Conservation (phyloP, 495 filamentous ascomycete species). For the Podospora sp. region DNA sequence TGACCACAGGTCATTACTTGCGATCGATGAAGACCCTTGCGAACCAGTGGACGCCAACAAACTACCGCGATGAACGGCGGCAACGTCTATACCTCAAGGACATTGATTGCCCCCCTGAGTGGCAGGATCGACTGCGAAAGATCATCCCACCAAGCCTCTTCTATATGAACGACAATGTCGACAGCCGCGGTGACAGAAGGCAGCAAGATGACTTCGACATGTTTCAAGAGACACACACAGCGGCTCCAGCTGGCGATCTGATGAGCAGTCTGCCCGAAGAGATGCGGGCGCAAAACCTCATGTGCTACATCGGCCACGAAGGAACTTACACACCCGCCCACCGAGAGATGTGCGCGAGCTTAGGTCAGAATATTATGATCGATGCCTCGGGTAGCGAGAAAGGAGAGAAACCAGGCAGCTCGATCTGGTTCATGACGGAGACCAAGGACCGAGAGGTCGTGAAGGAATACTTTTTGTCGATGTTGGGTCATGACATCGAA, state of each 20-base stretch:
- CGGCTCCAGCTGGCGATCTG: conserved; percentile 71
- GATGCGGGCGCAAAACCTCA: conserved; percentile 92
- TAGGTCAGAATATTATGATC: conserved; percentile 98
- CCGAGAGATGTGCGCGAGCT: conserved; percentile 94
- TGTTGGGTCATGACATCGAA: conserved; percentile 92
- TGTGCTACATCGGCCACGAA: conserved; percentile 98
- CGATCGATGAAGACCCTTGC: conserved; percentile 77
- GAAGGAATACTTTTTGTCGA: conserved; percentile 87
- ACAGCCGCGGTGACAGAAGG: conserved; percentile 48
- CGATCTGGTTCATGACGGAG: conserved; percentile 98
- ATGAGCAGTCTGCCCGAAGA: conserved; percentile 87
- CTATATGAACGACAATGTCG: conserved; percentile 80
- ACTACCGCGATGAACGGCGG: conserved; percentile 67
- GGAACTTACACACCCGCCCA: conserved; percentile 96
- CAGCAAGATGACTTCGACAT: conserved; percentile 47
- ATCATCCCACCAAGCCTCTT: conserved; percentile 77
- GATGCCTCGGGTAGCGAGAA: conserved; percentile 76
- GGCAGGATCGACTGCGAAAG: conserved; percentile 75
- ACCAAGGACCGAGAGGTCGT: conserved; percentile 84
- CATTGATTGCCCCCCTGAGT: conserved; percentile 85
- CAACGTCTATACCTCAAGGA: conserved; percentile 95
- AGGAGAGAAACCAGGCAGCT: conserved; percentile 76
- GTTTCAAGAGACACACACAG: conserved; percentile 47
- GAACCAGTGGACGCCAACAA: conserved; percentile 68
- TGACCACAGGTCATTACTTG: conserved; percentile 87